These are phyloP conservation scores for Metschnikowia henanensis DNA, from an alignment of 805 yeast species.

Conservation along the genomic window DNA sequence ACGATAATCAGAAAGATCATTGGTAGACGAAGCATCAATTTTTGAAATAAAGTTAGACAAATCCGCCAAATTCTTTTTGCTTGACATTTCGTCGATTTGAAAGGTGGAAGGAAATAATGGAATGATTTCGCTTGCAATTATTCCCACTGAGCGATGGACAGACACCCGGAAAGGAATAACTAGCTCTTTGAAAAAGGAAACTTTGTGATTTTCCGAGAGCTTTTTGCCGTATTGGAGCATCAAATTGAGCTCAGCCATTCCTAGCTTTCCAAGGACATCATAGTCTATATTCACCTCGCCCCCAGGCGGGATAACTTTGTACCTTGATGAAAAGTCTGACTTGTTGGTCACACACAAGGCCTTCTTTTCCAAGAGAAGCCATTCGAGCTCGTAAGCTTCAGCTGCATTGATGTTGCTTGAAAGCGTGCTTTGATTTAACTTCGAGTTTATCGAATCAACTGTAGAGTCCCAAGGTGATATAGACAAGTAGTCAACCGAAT, in stretches of 20 bases:
- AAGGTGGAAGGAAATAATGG: slow-evolving; percentile 44
- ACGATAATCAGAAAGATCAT: slow-evolving; percentile 53
- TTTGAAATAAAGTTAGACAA: slow-evolving; percentile 30
- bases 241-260: slow-evolving; percentile 64
- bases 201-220: slow-evolving; percentile 16
- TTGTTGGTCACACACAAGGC: slow-evolving; percentile 58
- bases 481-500: slow-evolving; percentile 54
- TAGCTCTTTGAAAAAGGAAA: slow-evolving; percentile 50
- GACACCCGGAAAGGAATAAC: slow-evolving; percentile 69
- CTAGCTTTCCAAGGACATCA: slow-evolving; percentile 70
- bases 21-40: slow-evolving; percentile 19
- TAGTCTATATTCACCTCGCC: slow-evolving; percentile 49
- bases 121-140: slow-evolving; percentile 73
- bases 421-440: slow-evolving; percentile 37
- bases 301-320: slow-evolving; percentile 39
- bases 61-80: slow-evolving; percentile 22
- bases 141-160: slow-evolving; percentile 69
- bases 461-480: slow-evolving; percentile 75
- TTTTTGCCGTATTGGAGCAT: slow-evolving; percentile 61
- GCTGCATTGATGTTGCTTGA: slow-evolving; percentile 39
- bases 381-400: slow-evolving; percentile 76
- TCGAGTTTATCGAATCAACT: slow-evolving; percentile 58
- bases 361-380: slow-evolving; percentile 55
- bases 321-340: slow-evolving; percentile 33
- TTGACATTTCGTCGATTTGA: background rate